Percentiles rank a stretch among this genome's conserved stretches.
phyloP scores from a whole-genome alignment of 345 rosid genomes.

The Triadica sebifera region DNA sequence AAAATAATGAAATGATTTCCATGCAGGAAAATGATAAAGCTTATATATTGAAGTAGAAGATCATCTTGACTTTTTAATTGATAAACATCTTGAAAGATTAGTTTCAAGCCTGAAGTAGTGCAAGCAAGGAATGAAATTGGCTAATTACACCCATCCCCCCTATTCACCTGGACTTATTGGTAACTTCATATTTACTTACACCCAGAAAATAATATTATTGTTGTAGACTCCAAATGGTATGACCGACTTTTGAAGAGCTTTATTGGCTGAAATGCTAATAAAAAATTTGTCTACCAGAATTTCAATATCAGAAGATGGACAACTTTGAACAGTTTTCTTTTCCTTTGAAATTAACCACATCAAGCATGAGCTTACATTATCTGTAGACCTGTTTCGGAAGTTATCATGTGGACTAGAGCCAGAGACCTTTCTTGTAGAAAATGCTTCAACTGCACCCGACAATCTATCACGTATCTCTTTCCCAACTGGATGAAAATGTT shows the following conservation, averaged over 20 bases:
- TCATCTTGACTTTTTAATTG: neutral
- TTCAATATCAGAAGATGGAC: neutral
- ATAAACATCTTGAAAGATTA: neutral
- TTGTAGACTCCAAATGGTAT: too few relatives aligned
- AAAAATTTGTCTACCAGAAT: neutral
- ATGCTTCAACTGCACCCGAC: constrained; percentile 80
- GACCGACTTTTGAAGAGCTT: neutral
- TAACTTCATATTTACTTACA: too few relatives aligned
- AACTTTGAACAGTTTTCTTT: neutral
- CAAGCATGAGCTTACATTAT: constrained; percentile 33
- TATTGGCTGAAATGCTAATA: neutral
- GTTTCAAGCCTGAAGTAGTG: neutral
- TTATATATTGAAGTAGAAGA: neutral
- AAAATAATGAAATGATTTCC: neutral
- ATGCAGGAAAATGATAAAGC: neutral
- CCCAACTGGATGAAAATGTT: constrained; percentile 44
- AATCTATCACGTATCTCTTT: constrained; percentile 79
- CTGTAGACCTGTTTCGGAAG: constrained; percentile 47
- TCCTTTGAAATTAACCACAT: neutral
- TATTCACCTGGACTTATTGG: neutral
- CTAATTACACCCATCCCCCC: neutral
- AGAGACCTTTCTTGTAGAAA: constrained; percentile 58
- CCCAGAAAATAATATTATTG: too few relatives aligned
- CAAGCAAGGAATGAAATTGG: neutral
- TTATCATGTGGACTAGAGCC: constrained; percentile 58